phyloP scores from a whole-genome alignment of 2,329 filamentous ascomycete genomes.

The Alternaria novae-zelandiae region DNA sequence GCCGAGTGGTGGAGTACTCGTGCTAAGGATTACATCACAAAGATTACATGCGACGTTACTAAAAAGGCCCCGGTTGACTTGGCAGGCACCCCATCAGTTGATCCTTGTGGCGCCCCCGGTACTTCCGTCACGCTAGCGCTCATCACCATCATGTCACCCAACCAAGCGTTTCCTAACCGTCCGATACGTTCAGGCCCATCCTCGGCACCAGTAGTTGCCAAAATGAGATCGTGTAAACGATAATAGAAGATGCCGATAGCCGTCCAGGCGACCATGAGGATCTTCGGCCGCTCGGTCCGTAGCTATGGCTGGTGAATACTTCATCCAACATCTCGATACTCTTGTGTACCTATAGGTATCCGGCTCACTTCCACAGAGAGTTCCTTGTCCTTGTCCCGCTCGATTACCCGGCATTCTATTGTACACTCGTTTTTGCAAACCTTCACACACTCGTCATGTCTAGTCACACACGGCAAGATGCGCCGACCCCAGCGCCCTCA shows the following conservation, averaged over 20 bases:
- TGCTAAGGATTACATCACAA: not conserved
- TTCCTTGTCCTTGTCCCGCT: not conserved
- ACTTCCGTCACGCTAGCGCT: not conserved
- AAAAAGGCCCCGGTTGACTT: not conserved
- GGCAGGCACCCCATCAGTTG: not conserved
- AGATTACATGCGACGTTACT: not conserved
- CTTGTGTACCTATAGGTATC: not conserved
- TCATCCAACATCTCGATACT: not conserved
- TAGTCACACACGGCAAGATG: not conserved
- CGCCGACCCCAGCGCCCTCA: not conserved
- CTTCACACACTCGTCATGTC: not conserved
- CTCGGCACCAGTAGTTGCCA: not conserved
- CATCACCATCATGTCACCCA: not conserved
- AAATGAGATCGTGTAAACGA: not conserved
- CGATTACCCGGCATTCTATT: not conserved
- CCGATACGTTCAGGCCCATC: not conserved
- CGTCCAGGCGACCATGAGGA: not conserved
- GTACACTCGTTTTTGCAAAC: not conserved
- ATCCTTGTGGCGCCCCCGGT: not conserved
- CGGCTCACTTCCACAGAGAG: not conserved
- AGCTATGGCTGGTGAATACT: not conserved
- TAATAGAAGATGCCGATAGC: slow-evolving; percentile 1
- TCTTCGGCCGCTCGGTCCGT: not conserved
- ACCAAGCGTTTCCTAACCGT: not conserved
- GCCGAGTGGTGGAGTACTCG: not conserved